These are phyloP conservation scores for Vanderwaltozyma verrucispora DNA, from an alignment of 805 yeast genomes.

Conservation along the genomic window DNA sequence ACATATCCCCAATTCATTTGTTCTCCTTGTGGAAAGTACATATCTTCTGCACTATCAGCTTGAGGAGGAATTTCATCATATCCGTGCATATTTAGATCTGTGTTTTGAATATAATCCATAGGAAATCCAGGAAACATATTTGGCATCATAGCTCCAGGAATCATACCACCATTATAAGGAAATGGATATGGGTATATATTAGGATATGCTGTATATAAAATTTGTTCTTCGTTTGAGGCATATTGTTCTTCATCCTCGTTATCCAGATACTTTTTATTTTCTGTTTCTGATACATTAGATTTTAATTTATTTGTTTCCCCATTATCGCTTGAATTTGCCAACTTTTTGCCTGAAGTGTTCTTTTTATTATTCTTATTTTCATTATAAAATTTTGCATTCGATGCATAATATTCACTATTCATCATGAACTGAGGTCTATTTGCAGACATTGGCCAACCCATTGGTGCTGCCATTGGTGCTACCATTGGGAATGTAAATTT, in stretches of 20 bases:
- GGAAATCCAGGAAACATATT: slow-evolving; percentile 5
- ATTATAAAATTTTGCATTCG: neutral
- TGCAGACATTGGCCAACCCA: slow-evolving; percentile 2
- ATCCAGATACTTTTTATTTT: neutral
- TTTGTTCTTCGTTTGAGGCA: neutral
- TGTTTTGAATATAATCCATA: slow-evolving; percentile 1
- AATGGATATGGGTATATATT: slow-evolving; percentile 2
- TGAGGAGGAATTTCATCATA: slow-evolving; percentile 11
- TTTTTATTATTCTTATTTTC: neutral
- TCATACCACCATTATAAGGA: slow-evolving; percentile 1
- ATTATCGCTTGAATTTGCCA: neutral
- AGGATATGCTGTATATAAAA: neutral
- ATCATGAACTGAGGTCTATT: slow-evolving; percentile 1
- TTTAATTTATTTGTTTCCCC: neutral
- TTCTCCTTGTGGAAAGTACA: slow-evolving; percentile 9
- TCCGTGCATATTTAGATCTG: neutral
- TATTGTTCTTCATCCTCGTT: neutral
- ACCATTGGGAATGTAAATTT: slow-evolving; percentile 4
- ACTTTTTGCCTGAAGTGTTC: neutral
- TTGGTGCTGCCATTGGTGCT: neutral
- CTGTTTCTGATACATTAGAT: neutral
- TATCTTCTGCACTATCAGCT: slow-evolving; percentile 11
- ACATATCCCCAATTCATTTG: slow-evolving; percentile 11
- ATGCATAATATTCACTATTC: slow-evolving; percentile 1
- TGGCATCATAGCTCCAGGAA: slow-evolving; percentile 1